Conservation (phyloP, 1,139 yeast species). For the Yamadazyma songkhlaensis region DNA sequence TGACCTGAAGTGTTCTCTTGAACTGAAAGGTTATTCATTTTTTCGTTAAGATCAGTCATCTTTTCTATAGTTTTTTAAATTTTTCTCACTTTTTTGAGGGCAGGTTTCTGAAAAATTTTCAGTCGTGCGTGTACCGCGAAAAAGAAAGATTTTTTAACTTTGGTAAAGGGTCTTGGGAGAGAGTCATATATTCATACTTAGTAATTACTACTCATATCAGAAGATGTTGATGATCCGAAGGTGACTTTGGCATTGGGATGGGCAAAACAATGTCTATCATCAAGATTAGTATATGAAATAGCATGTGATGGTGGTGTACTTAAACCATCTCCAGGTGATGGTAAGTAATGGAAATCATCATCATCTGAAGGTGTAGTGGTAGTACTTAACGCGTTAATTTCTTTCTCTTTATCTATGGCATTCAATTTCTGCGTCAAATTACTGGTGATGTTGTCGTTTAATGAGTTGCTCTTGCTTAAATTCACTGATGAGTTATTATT, state of each 20-base stretch:
- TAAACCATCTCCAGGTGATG: constrained; percentile 26
- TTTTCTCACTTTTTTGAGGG: neutral
- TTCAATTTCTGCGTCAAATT: constrained; percentile 2
- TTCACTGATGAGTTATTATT: neutral
- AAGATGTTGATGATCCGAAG: constrained; percentile 12
- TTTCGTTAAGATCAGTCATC: constrained; percentile 43
- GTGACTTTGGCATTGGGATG: constrained; percentile 39
- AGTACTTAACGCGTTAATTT: constrained; percentile 8
- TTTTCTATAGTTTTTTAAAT: constrained; percentile 1
- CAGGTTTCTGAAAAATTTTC: constrained; percentile 3
- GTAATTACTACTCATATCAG: constrained; percentile 3
- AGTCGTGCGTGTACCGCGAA: constrained; percentile 1
- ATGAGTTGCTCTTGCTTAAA: neutral
- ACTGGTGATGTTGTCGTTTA: neutral
- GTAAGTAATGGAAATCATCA: constrained; percentile 22
- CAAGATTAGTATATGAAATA: constrained; percentile 21
- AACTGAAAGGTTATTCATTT: constrained; percentile 45
- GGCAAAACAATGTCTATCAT: constrained; percentile 37
- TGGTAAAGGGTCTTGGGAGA: neutral
- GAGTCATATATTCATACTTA: constrained; percentile 1
- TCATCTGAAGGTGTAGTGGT: constrained; percentile 16
- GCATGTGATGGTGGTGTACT: constrained; percentile 28
- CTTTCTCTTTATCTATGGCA: neutral
- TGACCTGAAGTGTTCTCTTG: constrained; percentile 16
- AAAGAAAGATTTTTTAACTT: neutral